Base-by-base conservation (phyloP, 257 asterid genomes). In the Plantago elongata region DNA sequence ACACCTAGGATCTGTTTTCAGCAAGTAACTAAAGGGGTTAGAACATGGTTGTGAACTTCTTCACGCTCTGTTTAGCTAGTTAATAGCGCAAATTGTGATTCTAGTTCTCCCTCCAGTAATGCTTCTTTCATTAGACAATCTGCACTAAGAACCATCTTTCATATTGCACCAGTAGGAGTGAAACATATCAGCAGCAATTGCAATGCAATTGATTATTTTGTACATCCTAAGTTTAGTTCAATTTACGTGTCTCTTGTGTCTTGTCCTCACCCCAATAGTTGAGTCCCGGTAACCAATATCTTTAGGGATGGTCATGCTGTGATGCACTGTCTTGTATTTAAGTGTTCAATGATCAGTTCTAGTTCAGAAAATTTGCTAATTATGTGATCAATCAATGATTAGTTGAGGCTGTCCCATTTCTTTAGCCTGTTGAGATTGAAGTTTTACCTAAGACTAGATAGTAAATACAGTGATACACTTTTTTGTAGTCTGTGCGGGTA, bases 351-450 rank as follows among this genome's bases (percentile, higher is more conserved):
- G 9, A 45, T 8, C 63, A 52, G 51, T 11, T 37, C 54, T 46
- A 18, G 60, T 22, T 55, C 46, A 55, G 60, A 27, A 34, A 42
- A 15, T 57, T 55, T 2, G 47, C 30, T 30, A 4, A 30, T 54
- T 64, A 22, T 22, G 62, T 63, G 56, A 67, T 42, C 68, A 46
- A 11, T 22, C 27, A 22, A 2, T 22, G 27, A 22, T 55, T 68
- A 9, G 66, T 69, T 69, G 77, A 66, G 69, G 49, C 61, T 38
- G 43, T 65, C 43, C 54, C 37, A 62, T 60, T 69, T 16, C 57
- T 63, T 30, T 17, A 9, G 48, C n/a, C 38, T 18, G 51, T 12
- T 52, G 42, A 38, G 15, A 17, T 17, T 55, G 56, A n/a, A 13
- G 17, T 69, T 51, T 50, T 29, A 61, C 48, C 72, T 48, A 44